Evolutionary conservation across 2,329 filamentous ascomycete genomes (phyloP).

Genomic region (Xylaria sp.): DNA sequence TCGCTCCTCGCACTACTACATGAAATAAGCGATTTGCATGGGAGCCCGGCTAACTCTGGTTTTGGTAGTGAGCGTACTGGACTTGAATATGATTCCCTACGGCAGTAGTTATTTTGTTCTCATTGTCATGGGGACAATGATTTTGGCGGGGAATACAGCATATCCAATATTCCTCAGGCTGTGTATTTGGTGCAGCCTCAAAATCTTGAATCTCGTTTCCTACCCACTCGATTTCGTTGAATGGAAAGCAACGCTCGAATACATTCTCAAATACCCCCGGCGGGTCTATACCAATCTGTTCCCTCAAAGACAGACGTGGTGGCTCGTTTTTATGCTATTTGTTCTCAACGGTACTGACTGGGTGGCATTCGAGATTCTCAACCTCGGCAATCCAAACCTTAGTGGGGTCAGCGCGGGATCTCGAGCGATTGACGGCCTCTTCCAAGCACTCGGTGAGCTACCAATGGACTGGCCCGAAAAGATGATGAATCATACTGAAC

Average conservation of each 20-base stretch:
- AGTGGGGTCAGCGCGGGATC: constrained; percentile 61
- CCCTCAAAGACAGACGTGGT: constrained; percentile 71
- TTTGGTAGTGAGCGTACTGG: constrained; percentile 64
- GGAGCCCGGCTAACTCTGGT: constrained; percentile 9
- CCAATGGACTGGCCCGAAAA: not conserved
- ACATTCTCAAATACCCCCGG: constrained; percentile 65
- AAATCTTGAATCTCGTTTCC: constrained; percentile 53
- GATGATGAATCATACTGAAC: constrained; percentile 22
- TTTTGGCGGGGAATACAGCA: constrained; percentile 72
- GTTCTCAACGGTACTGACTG: constrained; percentile 71
- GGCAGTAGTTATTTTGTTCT: constrained; percentile 62
- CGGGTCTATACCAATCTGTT: constrained; percentile 73
- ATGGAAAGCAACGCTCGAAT: constrained; percentile 61
- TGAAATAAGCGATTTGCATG: not conserved
- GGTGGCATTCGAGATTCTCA: constrained; percentile 72
- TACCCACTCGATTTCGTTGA: constrained; percentile 50
- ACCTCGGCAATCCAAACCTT: constrained; percentile 68
- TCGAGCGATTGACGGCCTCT: constrained; percentile 71
- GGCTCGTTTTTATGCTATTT: constrained; percentile 69
- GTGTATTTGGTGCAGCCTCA: constrained; percentile 64
- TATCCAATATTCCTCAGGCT: constrained; percentile 72
- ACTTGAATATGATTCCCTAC: constrained; percentile 73
- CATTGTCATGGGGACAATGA: constrained; percentile 64
- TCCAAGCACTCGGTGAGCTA: constrained; percentile 65
- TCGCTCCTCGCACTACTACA: not conserved